Percentiles rank a stretch among this genome's conserved stretches.
Evolutionary conservation across 371 early-diverging fungal species (phyloP).

Genomic region (Actinomortierella wolfii): DNA sequence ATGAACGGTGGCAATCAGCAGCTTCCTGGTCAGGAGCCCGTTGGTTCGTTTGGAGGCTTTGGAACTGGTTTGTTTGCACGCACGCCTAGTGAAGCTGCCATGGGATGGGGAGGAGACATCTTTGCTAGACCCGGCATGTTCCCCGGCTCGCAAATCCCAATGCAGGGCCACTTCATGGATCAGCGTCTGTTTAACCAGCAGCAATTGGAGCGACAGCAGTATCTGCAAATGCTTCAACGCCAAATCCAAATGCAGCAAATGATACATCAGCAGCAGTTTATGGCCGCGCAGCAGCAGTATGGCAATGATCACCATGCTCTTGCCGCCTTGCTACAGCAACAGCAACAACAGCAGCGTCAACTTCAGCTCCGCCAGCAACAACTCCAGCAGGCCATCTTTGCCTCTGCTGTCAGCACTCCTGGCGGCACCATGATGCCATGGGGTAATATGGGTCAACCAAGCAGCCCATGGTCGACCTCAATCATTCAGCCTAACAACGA

Average conservation of each 20-base stretch:
- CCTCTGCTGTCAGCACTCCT: slow-evolving; percentile 14
- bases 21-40: slow-evolving; percentile 16
- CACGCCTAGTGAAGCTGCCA: too few relatives aligned
- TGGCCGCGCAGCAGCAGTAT: slow-evolving; percentile 52
- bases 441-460: slow-evolving; percentile 32
- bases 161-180: slow-evolving; percentile 24
- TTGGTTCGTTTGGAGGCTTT: slow-evolving; percentile 8
- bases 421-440: slow-evolving; percentile 35
- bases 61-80: slow-evolving; percentile 16
- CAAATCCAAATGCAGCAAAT: slow-evolving; percentile 51
- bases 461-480: slow-evolving; percentile 40
- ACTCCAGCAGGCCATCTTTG: slow-evolving; percentile 16
- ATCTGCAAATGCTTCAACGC: slow-evolving; percentile 54
- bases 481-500: slow-evolving; percentile 37
- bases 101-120: slow-evolving; percentile 24
- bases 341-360: slow-evolving; percentile 50
- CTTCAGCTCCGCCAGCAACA: slow-evolving; percentile 45
- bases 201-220: slow-evolving; percentile 51
- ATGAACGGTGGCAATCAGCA: slow-evolving; percentile 33
- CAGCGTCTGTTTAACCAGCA: slow-evolving; percentile 21
- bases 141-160: slow-evolving; percentile 20
- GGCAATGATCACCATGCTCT: slow-evolving; percentile 48
- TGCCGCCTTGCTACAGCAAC: slow-evolving; percentile 52
- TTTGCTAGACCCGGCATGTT: slow-evolving; percentile 26
- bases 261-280: slow-evolving; percentile 52